phyloP scores from a whole-genome alignment of 257 asterid species.

The Ocimum tenuiflorum region DNA sequence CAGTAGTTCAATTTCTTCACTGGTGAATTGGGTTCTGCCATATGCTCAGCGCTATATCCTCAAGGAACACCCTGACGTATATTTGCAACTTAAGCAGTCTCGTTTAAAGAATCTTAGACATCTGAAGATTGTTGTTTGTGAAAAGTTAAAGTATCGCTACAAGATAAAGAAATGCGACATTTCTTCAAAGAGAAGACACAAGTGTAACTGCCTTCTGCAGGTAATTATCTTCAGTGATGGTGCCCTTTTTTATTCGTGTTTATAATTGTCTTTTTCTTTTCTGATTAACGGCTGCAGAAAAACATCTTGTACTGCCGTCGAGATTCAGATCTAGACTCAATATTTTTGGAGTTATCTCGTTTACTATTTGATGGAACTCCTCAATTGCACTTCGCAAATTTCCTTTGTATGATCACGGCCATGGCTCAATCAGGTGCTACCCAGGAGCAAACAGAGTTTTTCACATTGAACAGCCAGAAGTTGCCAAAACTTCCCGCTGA shows the following conservation, averaged over 20 bases:
- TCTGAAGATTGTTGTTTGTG: constrained; percentile 57
- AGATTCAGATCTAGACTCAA: constrained; percentile 58
- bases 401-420: constrained; percentile 78
- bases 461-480: constrained; percentile 76
- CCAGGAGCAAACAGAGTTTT: constrained; percentile 71
- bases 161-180: constrained; percentile 40
- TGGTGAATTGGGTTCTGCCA: constrained; percentile 89
- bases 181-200: constrained; percentile 50
- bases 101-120: constrained; percentile 44
- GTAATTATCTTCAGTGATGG: constrained; percentile 27
- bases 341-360: constrained; percentile 70
- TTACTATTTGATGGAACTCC: constrained; percentile 50
- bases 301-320: constrained; percentile 52
- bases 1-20: constrained; percentile 40
- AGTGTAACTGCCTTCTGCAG: constrained; percentile 76
- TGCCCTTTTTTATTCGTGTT: background rate
- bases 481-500: constrained; percentile 59
- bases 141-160: constrained; percentile 65
- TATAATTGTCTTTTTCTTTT: background rate
- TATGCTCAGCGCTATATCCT: constrained; percentile 86
- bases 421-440: constrained; percentile 80
- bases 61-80: constrained; percentile 44
- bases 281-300: constrained; percentile 40
- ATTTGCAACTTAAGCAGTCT: constrained; percentile 51
- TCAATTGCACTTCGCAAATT: constrained; percentile 75